Base-by-base conservation (phyloP, 352 stramenopile genomes). In the Pythium brachiatum region DNA sequence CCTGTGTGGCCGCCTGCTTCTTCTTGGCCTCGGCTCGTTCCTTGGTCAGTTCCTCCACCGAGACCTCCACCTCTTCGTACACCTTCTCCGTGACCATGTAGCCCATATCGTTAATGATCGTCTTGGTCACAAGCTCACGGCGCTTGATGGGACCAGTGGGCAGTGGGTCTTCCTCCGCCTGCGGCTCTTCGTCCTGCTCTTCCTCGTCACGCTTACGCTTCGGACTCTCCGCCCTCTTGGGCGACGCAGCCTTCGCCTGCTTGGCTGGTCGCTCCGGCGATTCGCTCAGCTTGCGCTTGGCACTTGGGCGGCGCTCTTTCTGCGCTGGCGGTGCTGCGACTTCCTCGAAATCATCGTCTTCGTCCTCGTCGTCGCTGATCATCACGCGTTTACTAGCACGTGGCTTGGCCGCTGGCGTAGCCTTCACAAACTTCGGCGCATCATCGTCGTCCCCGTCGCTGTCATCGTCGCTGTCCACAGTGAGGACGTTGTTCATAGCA, bases 31-130 rank as follows among this genome's bases (percentile, higher is more conserved):
- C 66, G 29, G 77, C 64, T 15, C 71, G 64, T 50, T 90, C 81
- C 38, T 80, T 69, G 41, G 74, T 70, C 36, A 89, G 68, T 50
- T 89, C 78, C 47, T 88, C 78, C 2, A 65, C 47, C 39, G 78
- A 87, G 27, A 90, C 61, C 52, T 91, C 76, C 36, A 90, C 75
- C 39, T 92, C 82, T 29, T 94, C 78, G 41, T 80, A 86, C 38
- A 69, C 72, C 48, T 87, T 87, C 67, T 94, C 85, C 27, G 83
- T 94, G 27, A 91, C 81, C 85, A 94, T 94, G 74, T 94, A 94
- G 25, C 85, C 85, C 51, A 89, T 64, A 26, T 91, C 79, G 48
- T 88, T 91, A 62, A 94, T 89, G 53, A 75, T 73, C 39, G 83
- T 90, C 68, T 89, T 94, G 34, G 66, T 80, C 34, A 90, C 74